Evolutionary conservation across 2,329 filamentous ascomycete species (phyloP), one percentile per base, ranked within the genome.

Genomic region (Venturia carpophila): DNA sequence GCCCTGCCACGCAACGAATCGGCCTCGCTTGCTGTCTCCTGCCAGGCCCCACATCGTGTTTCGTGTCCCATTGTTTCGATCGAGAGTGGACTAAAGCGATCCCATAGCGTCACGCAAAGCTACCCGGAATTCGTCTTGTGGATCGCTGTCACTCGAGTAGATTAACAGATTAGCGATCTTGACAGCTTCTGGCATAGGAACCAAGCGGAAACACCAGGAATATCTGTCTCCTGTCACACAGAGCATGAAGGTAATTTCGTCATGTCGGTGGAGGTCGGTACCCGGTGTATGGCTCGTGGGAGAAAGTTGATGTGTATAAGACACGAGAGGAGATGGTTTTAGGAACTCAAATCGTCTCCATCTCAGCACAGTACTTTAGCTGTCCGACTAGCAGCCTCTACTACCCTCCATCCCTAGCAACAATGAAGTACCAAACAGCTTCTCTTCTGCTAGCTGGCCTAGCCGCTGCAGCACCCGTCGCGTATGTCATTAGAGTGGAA

Each of bases 141-240:
- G 52, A 27, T 21, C 52, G 30, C 52, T 58, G 52, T 58, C 52
- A 58, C 30, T 58, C 52, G 17, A 58, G 19, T 58, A 58, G 27
- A 58, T 58, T 58, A 21, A 37, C n/a, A 37, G 15, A 37, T 58
- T 37, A 4, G 0, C 9, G 52, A n/a, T n/a, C 21, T 21, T 52
- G 47, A 27, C 24, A 52, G 47, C 24, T 17, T 13, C 24, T 15
- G 47, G 47, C 30, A 21, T 58, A 37, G 30, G 30, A 34, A 58
- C 17, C 10, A 37, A 15, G 17, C 27, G 52, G 47, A 52, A 52
- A 58, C 27, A 58, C 15, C 30, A 58, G 52, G 47, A 52, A 58
- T 4, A n/a, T 9, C 21, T 52, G 21, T 6, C 27, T n/a, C 30
- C 19, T 37, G 52, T 37, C 30, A 27, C 30, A 27, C 24, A n/a